Conservation (phyloP, 73 alveolate genomes). For the Uronychia setigera region DNA sequence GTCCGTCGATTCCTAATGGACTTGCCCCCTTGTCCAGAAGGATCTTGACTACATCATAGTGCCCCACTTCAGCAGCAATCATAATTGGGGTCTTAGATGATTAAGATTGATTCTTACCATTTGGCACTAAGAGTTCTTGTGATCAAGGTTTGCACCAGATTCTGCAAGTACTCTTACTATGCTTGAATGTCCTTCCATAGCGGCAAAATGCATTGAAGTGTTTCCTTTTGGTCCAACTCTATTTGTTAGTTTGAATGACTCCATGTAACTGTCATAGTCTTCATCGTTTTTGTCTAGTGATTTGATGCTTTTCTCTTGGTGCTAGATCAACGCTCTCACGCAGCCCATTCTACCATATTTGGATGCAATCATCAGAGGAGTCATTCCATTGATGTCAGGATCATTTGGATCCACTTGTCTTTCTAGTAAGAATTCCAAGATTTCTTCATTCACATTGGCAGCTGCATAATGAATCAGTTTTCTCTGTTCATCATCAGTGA, state of each 20-base stretch:
- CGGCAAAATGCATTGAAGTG: slow-evolving; percentile 56
- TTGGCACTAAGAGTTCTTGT: slow-evolving; percentile 64
- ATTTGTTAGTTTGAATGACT: background rate
- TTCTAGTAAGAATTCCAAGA: slow-evolving; percentile 65
- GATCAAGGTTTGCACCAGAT: slow-evolving; percentile 67
- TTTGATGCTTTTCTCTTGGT: slow-evolving; percentile 41
- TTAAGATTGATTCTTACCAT: background rate
- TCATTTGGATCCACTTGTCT: slow-evolving; percentile 76
- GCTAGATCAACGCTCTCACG: slow-evolving; percentile 69
- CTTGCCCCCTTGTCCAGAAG: slow-evolving; percentile 76
- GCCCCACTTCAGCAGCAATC: slow-evolving; percentile 76
- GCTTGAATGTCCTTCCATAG: slow-evolving; percentile 26
- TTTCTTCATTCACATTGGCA: slow-evolving; percentile 75
- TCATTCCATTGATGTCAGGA: slow-evolving; percentile 72
- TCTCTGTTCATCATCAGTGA: slow-evolving; percentile 75
- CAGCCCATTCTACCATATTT: slow-evolving; percentile 72
- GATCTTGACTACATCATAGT: slow-evolving; percentile 79
- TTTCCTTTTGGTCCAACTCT: slow-evolving; percentile 8
- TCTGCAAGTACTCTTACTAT: slow-evolving; percentile 46
- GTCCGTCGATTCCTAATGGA: slow-evolving; percentile 70
- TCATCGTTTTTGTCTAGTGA: slow-evolving; percentile 20
- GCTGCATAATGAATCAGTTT: slow-evolving; percentile 87
- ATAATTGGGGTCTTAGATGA: slow-evolving; percentile 36
- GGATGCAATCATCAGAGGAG: slow-evolving; percentile 87
- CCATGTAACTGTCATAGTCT: background rate